Base-by-base conservation (phyloP, 805 yeast genomes). In the Kluyveromyces lactis region DNA sequence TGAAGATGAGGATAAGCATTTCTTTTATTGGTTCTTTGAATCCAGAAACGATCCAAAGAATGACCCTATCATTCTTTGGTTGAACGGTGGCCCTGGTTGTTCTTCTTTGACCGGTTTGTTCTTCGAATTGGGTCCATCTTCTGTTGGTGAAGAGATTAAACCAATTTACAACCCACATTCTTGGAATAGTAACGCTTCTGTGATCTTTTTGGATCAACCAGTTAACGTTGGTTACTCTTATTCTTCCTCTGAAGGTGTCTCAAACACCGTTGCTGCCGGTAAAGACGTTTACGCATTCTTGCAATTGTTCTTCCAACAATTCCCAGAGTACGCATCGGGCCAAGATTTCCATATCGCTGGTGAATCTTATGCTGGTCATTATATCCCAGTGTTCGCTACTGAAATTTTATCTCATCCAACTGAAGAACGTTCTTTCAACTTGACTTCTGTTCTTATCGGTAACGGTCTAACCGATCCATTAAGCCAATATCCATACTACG, bases 31-130 rank as follows among this genome's bases (percentile, higher is more conserved):
- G 89, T 81, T 80, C 56, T 87, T 86, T 53, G 95, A 86, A 63
- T 80, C 90, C 43, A 77, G 95, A 69, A 81, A 81, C 58, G 89
- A 84, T 61, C 95, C 95, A n/a, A 66, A 66, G 47, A 83, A 71
- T 44, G 95, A 86, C 62, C 95, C 95, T 1, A 69, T 86, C 30
- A 73, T 87, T 37, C 69, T 90, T 49, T 87, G 96, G 95, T 71
- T 86, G 56, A 86, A 86, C 57, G 96, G 96, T 51, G 96, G 96
- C 13, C 95, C 96, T 32, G 96, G 96, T 3, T 86, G 95, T 64
- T 83, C 94, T 12, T 84, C 95, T 9, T 64, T 85, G 64, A 84
- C 94, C 11, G 95, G 95, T 0, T 71, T 84, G 49, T 81, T 86
- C 57, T 84, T 85, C 58, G 95, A 86, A 59, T 71, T 86, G 51